Evolutionary conservation across 352 stramenopile genomes (phyloP), one percentile per base, ranked within the genome.

Genomic region (Pythium oligandrum): DNA sequence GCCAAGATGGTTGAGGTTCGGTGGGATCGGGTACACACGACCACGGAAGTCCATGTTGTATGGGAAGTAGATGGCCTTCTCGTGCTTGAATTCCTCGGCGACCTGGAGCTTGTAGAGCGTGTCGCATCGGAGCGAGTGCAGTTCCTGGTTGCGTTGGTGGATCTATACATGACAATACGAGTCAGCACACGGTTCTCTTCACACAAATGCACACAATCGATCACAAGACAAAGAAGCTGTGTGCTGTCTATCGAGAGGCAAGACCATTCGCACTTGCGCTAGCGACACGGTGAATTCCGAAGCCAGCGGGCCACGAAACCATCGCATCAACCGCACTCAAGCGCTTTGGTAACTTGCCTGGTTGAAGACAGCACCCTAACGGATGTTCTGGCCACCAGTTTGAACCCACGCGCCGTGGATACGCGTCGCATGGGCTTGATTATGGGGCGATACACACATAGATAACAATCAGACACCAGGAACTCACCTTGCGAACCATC

Each of bases 11-110:
- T 98, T 99, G 3, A 99, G 77, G 70, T 99, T 98, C 3, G 97
- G 97, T 49, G 97, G 96, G 8, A 99, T 89, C 48, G 98, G 97
- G 66, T 99, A 99, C 53, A 97, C 97, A 46, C 98, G 82, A 36
- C 98, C 97, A 38, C 97, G 85, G 72, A 99, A 99, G 64, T 99
- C 98, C 71, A 99, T 87, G 73, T 99, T 99, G 82, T 99, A 98
- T 39, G 97, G 97, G 64, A 98, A 99, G 74, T 98, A 99, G 31
- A 99, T 88, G 56, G 88, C 86, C 11, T 97, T 80, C 67, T 98
- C 97, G 57, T 99, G 80, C 68, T 94, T 85, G 68, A 99, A 98
- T 53, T 98, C 86, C 48, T 98, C 75, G 0, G 96, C 96, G 53
- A 98, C 90, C 53, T 97, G 88, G 10, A 99, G 68, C 73, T 99